Conservation (phyloP, 306 rosid genomes). For the Lablab purpureus region DNA sequence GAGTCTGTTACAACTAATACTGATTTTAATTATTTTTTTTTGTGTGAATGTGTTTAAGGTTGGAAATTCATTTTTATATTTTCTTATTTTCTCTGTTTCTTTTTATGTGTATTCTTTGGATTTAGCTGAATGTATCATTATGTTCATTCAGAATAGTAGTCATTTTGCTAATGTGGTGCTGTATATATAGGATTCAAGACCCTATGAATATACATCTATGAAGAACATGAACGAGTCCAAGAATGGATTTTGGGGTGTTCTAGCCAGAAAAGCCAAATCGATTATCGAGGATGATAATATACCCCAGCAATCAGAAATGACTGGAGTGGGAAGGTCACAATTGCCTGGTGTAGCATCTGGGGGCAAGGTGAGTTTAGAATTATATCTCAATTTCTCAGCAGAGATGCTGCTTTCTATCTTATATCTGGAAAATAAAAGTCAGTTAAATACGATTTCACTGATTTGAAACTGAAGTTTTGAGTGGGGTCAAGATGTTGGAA, state of each 20-base stretch:
- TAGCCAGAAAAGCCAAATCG: conserved; percentile 93
- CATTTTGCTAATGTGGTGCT: conserved; percentile 17
- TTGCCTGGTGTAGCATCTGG: conserved; percentile 55
- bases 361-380: conserved; percentile 68
- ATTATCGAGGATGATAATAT: conserved; percentile 78
- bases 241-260: conserved; percentile 88
- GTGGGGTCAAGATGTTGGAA: conserved; percentile 22
- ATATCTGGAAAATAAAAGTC: neutral
- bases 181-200: conserved; percentile 61
- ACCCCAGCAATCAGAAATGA: conserved; percentile 54
- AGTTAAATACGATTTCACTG: neutral
- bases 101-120: conserved; percentile 11
- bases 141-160: conserved; percentile 30
- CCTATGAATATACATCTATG: conserved; percentile 82
- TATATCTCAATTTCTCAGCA: conserved; percentile 35
- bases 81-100: conserved; percentile 5
- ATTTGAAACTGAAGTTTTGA: neutral
- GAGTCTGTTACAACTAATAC: neutral
- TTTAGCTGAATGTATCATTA: neutral
- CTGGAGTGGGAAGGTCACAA: conserved; percentile 55
- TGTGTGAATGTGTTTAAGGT: conserved; percentile 25
- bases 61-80: conserved; percentile 12
- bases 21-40: neutral
- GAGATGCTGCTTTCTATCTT: conserved; percentile 29
- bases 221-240: conserved; percentile 77